Conservation (phyloP, 768 basidiomycete species). For the Macrolepiota fuliginosa region DNA sequence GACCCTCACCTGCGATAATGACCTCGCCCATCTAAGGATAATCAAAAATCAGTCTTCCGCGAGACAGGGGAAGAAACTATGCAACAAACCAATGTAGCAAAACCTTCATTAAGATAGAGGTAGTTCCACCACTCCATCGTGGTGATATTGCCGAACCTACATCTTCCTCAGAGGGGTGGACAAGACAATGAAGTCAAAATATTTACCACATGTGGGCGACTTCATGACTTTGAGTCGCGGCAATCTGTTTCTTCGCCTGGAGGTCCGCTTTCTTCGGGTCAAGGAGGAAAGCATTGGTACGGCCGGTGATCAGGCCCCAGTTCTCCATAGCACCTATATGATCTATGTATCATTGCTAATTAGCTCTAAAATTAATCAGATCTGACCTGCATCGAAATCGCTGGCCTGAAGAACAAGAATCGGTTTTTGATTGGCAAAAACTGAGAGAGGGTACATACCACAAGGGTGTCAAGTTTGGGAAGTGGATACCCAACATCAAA, state of each 20-base stretch:
- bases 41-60: conserved; percentile 10
- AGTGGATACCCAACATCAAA: conserved; percentile 93
- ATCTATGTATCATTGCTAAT: conserved; percentile 1
- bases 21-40: conserved; percentile 77
- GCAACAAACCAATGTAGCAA: conserved; percentile 71
- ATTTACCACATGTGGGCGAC: conserved; percentile 78
- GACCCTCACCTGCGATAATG: conserved; percentile 64
- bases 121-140: conserved; percentile 95
- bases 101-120: conserved; percentile 84
- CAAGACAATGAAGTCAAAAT: not conserved
- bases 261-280: conserved; percentile 76
- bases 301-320: conserved; percentile 90
- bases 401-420: conserved; percentile 42
- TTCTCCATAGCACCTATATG: conserved; percentile 85
- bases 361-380: not conserved
- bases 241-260: conserved; percentile 75
- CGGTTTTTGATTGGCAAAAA: not conserved
- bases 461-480: conserved; percentile 92
- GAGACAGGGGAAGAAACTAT: not conserved
- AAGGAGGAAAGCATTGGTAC: conserved; percentile 77
- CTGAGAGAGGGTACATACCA: conserved; percentile 41
- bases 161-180: not conserved
- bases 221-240: conserved; percentile 80
- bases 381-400: conserved; percentile 82
- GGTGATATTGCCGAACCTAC: conserved; percentile 90